Conservation (phyloP, 768 basidiomycete genomes). For the Crucibulum laeve region DNA sequence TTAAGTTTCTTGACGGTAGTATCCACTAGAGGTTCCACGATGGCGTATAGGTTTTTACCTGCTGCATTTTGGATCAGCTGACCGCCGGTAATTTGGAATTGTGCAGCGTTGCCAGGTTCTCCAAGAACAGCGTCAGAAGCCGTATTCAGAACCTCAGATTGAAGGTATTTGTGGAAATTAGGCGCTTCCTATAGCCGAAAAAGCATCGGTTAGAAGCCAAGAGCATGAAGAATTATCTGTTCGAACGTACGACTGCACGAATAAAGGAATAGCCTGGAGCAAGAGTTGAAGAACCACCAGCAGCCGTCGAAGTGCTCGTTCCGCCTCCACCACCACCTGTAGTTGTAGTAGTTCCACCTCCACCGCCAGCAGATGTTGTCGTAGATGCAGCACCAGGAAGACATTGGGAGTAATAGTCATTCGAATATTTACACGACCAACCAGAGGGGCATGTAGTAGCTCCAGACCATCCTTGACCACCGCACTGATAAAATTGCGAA, state of each 20-base stretch:
- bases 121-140: conserved; percentile 49
- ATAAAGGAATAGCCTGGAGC: conserved; percentile 50
- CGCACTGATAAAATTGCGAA: conserved; percentile 33
- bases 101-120: conserved; percentile 43
- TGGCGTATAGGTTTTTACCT: conserved; percentile 42
- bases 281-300: conserved; percentile 37
- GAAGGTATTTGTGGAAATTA: conserved; percentile 61
- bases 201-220: not conserved
- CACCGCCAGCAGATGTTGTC: conserved; percentile 12
- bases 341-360: conserved; percentile 25
- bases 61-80: conserved; percentile 49
- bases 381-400: conserved; percentile 35
- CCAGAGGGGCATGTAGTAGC: conserved; percentile 44
- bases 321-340: conserved; percentile 28
- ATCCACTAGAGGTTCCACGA: conserved; percentile 41
- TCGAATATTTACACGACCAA: conserved; percentile 39
- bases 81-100: conserved; percentile 51
- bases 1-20: conserved; percentile 43
- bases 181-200: conserved; percentile 10
- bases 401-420: conserved; percentile 51
- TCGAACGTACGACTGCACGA: conserved; percentile 43
- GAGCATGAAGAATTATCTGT: not conserved
- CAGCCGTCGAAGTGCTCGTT: conserved; percentile 25
- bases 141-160: conserved; percentile 39
- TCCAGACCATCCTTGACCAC: conserved; percentile 48